Base-by-base conservation (phyloP, 1,284 basidiomycete species). In the Tremellales sp. region DNA sequence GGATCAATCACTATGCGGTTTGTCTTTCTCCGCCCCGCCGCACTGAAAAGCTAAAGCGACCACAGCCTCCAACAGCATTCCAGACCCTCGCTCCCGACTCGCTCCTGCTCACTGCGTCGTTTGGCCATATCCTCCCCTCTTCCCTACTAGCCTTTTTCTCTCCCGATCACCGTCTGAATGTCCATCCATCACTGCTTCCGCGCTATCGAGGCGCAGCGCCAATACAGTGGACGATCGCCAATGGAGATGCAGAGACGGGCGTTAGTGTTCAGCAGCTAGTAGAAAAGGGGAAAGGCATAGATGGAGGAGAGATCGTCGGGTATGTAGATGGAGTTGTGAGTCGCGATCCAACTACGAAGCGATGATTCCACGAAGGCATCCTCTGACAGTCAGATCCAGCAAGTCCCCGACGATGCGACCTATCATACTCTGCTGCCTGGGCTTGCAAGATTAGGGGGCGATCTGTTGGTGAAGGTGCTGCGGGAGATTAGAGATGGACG, bases 161-260 rank as follows among this genome's bases (percentile, higher is more conserved):
- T 0, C 75, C 77, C 0, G 69, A 74, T 1, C 80, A 82, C 43
- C 74, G 84, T n/a, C 75, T 98, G 34, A 97, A 97, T 63, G 81
- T 97, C 4, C 94, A 98, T 62, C 92, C 93, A 0, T 94, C 90
- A 16, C 74, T 92, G 0, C 77, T 97, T 19, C 94, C 93, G 0
- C 72, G 77, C n/a, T 90, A 90, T 69, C 81, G 92, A 21, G 94
- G 94, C 0, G 84, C 94, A 0, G 88, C 92, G 1, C 94, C 93
- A 0, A 86, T 97, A 29, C 94, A 97, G 66, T 87, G 85, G 70
- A 79, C 86, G 0, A 76, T 98, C 31, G 73, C 85, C 5, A 79
- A 83, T 47, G 78, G 79, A 1, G 79, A 80, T 41, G 56, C 64
- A 12, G 74, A 78, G 48, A 85, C 84, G 1, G 87, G 85, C 0